Conservation (phyloP, 1,284 basidiomycete species). For the Takashimella tepidaria region DNA sequence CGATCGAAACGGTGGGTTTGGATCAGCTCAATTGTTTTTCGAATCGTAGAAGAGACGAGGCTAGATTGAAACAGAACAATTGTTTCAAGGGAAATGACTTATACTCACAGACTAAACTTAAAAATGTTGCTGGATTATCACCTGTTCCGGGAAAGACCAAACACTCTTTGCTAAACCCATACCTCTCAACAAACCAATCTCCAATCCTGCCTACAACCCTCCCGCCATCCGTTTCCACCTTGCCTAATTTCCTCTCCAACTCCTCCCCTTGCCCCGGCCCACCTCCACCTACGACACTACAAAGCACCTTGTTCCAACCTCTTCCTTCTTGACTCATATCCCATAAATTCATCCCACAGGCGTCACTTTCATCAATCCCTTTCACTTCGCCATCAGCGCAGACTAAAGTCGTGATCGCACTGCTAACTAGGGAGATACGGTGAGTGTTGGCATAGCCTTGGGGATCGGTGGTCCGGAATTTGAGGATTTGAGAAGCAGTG, state of each 20-base stretch:
- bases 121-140: constrained; percentile 84
- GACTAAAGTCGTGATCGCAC: constrained; percentile 76
- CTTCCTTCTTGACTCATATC: constrained; percentile 62
- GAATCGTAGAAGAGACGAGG: too few relatives aligned
- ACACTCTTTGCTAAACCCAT: constrained; percentile 72
- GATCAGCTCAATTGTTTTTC: not conserved
- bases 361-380: constrained; percentile 56
- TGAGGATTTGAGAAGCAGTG: constrained; percentile 77
- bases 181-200: constrained; percentile 67
- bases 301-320: constrained; percentile 62
- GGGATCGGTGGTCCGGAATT: constrained; percentile 60
- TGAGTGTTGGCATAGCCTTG: constrained; percentile 62
- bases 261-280: constrained; percentile 57
- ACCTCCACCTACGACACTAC: constrained; percentile 49
- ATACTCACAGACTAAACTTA: constrained; percentile 55
- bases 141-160: constrained; percentile 80
- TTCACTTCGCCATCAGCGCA: constrained; percentile 49
- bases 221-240: constrained; percentile 67
- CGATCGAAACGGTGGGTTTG: too few relatives aligned
- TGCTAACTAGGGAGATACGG: constrained; percentile 74
- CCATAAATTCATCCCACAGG: constrained; percentile 82
- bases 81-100: not conserved
- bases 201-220: constrained; percentile 62
- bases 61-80: not conserved
- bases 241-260: constrained; percentile 66